phyloP scores from a whole-genome alignment of 208 protist genomes.

The Leishmania tarentolae region DNA sequence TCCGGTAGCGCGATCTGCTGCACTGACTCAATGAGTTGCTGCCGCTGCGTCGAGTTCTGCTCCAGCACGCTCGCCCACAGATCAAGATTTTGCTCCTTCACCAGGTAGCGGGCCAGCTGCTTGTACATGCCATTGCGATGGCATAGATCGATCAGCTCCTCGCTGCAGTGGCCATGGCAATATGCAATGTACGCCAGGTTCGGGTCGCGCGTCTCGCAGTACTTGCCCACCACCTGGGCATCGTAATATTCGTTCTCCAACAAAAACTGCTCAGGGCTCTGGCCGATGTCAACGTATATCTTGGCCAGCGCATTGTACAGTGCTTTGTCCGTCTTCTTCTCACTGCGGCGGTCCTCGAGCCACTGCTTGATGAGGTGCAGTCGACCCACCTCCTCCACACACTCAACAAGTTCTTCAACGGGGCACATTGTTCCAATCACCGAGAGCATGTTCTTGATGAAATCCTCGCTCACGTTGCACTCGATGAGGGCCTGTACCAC shows the following conservation, averaged over 20 bases:
- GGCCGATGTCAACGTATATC: slow-evolving; percentile 99
- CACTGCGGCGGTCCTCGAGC: slow-evolving; percentile 96
- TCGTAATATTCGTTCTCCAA: slow-evolving; percentile 98
- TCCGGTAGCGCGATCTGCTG: slow-evolving; percentile 99
- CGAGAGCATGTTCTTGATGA: slow-evolving; percentile 95
- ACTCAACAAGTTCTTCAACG: slow-evolving; percentile 85
- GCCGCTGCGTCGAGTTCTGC: slow-evolving; percentile 89
- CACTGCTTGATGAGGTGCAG: slow-evolving; percentile 98
- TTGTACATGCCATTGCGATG: slow-evolving; percentile 98
- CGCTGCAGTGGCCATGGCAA: slow-evolving; percentile 95
- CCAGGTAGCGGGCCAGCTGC: slow-evolving; percentile 97
- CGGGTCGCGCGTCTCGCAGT: slow-evolving; percentile 99
- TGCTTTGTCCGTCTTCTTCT: slow-evolving; percentile 95
- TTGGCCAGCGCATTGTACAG: slow-evolving; percentile 99
- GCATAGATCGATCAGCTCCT: slow-evolving; percentile 97
- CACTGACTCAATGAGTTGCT: slow-evolving; percentile 97
- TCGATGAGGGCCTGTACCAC: slow-evolving; percentile 99
- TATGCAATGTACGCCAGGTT: slow-evolving; percentile 98
- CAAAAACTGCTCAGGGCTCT: slow-evolving; percentile 97
- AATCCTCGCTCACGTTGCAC: slow-evolving; percentile 97
- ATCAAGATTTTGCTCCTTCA: slow-evolving; percentile 96
- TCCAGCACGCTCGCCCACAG: slow-evolving; percentile 97
- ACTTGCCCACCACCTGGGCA: slow-evolving; percentile 95
- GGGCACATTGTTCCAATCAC: slow-evolving; percentile 96
- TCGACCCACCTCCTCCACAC: slow-evolving; percentile 87